Percentiles rank a stretch among this genome's conserved stretches.
Conservation (phyloP, 208 protist species). For the Trypanosoma grayi region DNA sequence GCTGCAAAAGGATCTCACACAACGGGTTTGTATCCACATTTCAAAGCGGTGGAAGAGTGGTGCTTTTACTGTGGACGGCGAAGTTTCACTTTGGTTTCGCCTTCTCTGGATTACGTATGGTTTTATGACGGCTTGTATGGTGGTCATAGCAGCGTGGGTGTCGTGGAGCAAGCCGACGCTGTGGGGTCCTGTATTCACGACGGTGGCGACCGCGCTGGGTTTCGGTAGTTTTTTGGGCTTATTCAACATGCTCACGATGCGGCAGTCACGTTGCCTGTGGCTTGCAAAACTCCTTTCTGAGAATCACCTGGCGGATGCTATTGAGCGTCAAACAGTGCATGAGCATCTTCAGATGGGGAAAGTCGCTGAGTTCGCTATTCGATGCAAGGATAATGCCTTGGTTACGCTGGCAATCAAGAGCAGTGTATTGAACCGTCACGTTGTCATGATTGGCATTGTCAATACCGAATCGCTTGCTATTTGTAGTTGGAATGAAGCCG, state of each 20-base stretch:
- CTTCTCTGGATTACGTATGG: slow-evolving; percentile 19
- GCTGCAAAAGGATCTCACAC: slow-evolving; percentile 10
- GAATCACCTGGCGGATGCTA: slow-evolving; percentile 20
- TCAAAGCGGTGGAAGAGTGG: slow-evolving; percentile 14
- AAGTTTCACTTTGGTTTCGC: slow-evolving; percentile 14
- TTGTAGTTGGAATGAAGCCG: slow-evolving; percentile 39
- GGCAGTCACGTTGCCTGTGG: slow-evolving; percentile 15
- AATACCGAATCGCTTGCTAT: slow-evolving; percentile 25
- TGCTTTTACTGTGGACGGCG: slow-evolving; percentile 23
- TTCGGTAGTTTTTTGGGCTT: slow-evolving; percentile 30
- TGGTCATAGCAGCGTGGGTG: slow-evolving; percentile 27
- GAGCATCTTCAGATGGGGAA: slow-evolving; percentile 7
- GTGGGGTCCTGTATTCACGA: slow-evolving; percentile 26
- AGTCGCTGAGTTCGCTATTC: slow-evolving; percentile 28
- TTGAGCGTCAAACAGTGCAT: background rate
- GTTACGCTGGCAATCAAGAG: slow-evolving; percentile 12
- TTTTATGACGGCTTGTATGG: slow-evolving; percentile 10
- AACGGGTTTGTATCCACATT: slow-evolving; percentile 11
- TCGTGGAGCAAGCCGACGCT: slow-evolving; percentile 9
- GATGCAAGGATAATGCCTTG: slow-evolving; percentile 6
- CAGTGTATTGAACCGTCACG: slow-evolving; percentile 24
- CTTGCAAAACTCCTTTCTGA: slow-evolving; percentile 22
- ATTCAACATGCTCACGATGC: slow-evolving; percentile 26
- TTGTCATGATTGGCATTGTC: slow-evolving; percentile 39
- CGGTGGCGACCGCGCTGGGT: slow-evolving; percentile 27